phyloP scores from a whole-genome alignment of 2,329 filamentous ascomycete species.

The Aspergillus alliaceus region DNA sequence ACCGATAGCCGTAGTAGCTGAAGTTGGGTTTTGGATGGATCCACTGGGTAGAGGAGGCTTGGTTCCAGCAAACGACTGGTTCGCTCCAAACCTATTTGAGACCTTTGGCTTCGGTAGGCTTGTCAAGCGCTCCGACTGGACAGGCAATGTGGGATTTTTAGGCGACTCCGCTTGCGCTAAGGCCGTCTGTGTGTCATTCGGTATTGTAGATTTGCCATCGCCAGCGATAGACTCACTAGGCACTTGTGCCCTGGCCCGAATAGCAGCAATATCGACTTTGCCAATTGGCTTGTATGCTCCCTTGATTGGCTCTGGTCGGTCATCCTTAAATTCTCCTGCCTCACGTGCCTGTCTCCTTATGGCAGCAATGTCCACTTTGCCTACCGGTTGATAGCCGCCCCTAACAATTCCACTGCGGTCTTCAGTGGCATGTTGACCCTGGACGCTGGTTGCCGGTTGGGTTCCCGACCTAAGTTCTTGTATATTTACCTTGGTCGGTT shows the following conservation, averaged over 20 bases:
- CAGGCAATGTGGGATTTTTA: slow-evolving; percentile 76
- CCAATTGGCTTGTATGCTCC: slow-evolving; percentile 92
- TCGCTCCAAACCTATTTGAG: slow-evolving; percentile 78
- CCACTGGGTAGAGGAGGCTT: slow-evolving; percentile 79
- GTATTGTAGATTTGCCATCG: slow-evolving; percentile 46
- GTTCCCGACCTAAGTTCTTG: slow-evolving; percentile 76
- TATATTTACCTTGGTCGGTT: slow-evolving; percentile 94
- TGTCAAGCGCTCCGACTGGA: slow-evolving; percentile 74
- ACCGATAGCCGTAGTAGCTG: slow-evolving; percentile 63
- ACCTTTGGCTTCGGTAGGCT: slow-evolving; percentile 93
- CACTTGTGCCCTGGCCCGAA: slow-evolving; percentile 78
- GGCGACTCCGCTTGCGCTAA: slow-evolving; percentile 64
- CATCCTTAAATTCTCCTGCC: slow-evolving; percentile 59
- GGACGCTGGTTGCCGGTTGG: slow-evolving; percentile 56
- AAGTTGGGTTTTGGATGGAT: slow-evolving; percentile 62
- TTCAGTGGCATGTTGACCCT: slow-evolving; percentile 48
- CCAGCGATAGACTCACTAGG: slow-evolving; percentile 38
- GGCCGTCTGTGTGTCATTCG: slow-evolving; percentile 45
- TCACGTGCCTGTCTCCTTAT: slow-evolving; percentile 74
- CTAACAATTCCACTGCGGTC: slow-evolving; percentile 66
- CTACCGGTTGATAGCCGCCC: slow-evolving; percentile 88
- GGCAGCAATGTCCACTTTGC: slow-evolving; percentile 95
- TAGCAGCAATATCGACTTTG: slow-evolving; percentile 95
- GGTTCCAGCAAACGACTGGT: slow-evolving; percentile 76
- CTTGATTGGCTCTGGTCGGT: slow-evolving; percentile 81